Evolutionary conservation across 2,329 filamentous ascomycete species (phyloP).

Genomic region (Clarireedia sp.): DNA sequence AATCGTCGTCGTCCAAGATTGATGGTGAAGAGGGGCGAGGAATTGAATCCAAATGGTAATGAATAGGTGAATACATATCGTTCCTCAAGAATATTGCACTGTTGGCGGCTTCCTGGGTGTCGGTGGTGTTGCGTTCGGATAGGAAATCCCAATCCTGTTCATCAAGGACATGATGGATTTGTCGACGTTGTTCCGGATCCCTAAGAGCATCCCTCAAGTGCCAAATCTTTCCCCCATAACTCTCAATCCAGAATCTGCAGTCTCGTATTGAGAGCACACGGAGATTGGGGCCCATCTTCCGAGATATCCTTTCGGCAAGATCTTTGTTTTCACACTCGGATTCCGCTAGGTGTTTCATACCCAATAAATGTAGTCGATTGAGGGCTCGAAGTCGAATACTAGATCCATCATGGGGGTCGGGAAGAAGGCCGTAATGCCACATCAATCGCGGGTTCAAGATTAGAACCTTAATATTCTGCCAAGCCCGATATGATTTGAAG

Average conservation of each 20-base stretch:
- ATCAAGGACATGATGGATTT: constrained; percentile 2
- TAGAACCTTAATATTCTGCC: constrained; percentile 9
- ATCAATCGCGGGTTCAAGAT: constrained; percentile 3
- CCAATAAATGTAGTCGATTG: not conserved
- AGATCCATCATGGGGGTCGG: constrained; percentile 4
- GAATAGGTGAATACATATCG: constrained; percentile 4
- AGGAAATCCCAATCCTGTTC: constrained; percentile 8
- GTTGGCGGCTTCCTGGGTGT: constrained; percentile 11
- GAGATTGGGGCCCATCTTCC: constrained; percentile 8
- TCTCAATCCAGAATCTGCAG: constrained; percentile 10
- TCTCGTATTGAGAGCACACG: constrained; percentile 6
- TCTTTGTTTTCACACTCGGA: constrained; percentile 6
- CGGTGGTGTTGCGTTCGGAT: constrained; percentile 5
- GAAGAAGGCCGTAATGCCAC: constrained; percentile 9
- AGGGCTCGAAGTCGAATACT: constrained; percentile 4
- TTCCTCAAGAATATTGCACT: constrained; percentile 9
- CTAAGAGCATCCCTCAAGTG: constrained; percentile 7
- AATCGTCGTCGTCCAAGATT: not conserved
- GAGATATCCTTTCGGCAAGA: constrained; percentile 6
- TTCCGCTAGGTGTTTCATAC: constrained; percentile 8
- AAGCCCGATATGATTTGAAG: constrained; percentile 10
- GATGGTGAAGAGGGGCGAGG: not conserved
- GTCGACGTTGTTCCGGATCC: constrained; percentile 7
- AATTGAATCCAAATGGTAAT: not conserved
- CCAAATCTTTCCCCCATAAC: constrained; percentile 3